Base-by-base conservation (phyloP, 257 asterid genomes). In the Solanum commersonii region DNA sequence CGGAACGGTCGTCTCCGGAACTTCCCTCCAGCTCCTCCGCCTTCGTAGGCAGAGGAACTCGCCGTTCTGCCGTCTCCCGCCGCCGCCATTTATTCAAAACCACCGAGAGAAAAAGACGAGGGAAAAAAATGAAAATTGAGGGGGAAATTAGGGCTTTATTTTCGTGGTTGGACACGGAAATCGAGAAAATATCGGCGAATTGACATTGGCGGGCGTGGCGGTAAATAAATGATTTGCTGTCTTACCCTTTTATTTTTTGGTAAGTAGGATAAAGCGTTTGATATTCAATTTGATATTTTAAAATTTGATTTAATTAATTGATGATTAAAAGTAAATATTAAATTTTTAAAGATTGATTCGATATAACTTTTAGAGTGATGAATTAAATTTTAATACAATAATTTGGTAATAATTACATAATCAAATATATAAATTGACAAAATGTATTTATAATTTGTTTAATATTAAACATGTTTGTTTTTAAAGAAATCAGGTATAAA, bases 21-120 rank as follows among this genome's bases (percentile, higher is more conserved):
- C 91, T 92, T 92, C 23, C 94, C 94, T 72, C 94, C 94, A 10
- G 89, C 91, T 68, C 93, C 93, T 76, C 87, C 73, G 18, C 79
- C 89, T 0, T 90, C 93, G 71, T 87, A 84, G 31, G 91, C 72
- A 6, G 88, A 86, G 9, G 90, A 16, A 56, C 85, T 65, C 18
- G 89, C 88, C 83, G 88, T 87, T 84, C 92, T 91, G 86, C 90
- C 91, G 49, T 88, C 87, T 83, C 84, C 87, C 68, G 91, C 86
- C 89, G 92, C 88, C 68, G 89, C 49, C 92, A 92, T 92, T 88
- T 88, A 84, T 84, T 72, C 65, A 72, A 86, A 72, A 46, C 35
- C 16, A 12, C 15, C 27, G 52, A 29, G 33, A 59, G 71, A 44
- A 71, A 44, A 86, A 29, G 34, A 23, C 15, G 67, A 60, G 65